Percentiles rank a stretch among this genome's conserved stretches.
These are phyloP conservation scores for Glycyrrhiza uralensis DNA, from an alignment of 306 rosid species.

Conservation along the genomic window DNA sequence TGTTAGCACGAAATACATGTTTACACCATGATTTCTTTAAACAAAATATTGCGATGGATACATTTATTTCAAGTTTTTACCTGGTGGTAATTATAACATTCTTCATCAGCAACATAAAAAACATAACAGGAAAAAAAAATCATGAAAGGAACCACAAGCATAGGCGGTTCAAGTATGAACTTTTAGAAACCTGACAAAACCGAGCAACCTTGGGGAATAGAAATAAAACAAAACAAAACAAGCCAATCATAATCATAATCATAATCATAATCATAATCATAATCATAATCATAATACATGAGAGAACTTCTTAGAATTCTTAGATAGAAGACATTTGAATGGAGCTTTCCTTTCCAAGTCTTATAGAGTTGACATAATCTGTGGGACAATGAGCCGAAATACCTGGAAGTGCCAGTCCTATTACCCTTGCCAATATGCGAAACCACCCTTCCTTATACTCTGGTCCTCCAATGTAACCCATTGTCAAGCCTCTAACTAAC, in stretches of 20 bases:
- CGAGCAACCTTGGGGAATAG: not conserved
- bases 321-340: slow-evolving; percentile 38
- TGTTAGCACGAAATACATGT: not conserved
- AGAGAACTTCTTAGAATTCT: not conserved
- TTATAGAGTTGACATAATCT: slow-evolving; percentile 58
- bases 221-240: slow-evolving; percentile 5
- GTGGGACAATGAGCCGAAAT: slow-evolving; percentile 59
- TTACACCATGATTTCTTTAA: not conserved
- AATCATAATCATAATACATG: not conserved
- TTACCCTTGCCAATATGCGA: slow-evolving; percentile 36
- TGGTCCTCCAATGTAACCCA: slow-evolving; percentile 54
- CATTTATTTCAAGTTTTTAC: slow-evolving; percentile 17
- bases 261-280: too few relatives aligned
- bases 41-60: not conserved
- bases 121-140: not conserved
- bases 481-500: slow-evolving; percentile 55
- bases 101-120: slow-evolving; percentile 8
- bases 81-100: not conserved
- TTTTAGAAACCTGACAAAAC: slow-evolving; percentile 13
- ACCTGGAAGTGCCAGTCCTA: slow-evolving; percentile 70
- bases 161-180: not conserved
- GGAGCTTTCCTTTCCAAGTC: slow-evolving; percentile 49
- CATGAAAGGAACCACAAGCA: not conserved
- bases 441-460: slow-evolving; percentile 72
- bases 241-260: too few relatives aligned